These are phyloP conservation scores for Sarocladium strictum DNA, from an alignment of 2,329 filamentous ascomycete genomes.

Conservation along the genomic window DNA sequence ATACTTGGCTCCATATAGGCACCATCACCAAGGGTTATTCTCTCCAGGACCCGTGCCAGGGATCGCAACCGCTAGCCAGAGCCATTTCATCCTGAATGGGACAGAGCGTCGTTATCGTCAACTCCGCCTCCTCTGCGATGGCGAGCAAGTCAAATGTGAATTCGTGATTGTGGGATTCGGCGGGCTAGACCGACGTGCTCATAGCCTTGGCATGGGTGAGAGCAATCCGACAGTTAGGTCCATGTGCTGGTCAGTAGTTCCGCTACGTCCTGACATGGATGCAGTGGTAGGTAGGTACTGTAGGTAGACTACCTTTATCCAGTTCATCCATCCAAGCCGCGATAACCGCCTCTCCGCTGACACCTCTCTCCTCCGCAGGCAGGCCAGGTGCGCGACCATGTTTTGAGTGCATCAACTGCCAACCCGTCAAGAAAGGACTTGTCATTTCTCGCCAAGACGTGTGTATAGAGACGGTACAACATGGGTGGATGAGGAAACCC, in stretches of 20 bases:
- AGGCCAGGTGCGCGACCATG: too few species aligned
- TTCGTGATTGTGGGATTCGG: too few species aligned
- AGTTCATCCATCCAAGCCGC: background rate
- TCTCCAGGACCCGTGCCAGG: background rate
- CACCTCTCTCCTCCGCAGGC: too few species aligned
- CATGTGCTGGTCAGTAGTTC: background rate
- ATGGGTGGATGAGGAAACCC: background rate
- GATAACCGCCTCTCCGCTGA: slow-evolving; percentile 1
- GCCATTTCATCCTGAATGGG: background rate
- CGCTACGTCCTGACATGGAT: background rate
- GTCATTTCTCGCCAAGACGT: too few species aligned
- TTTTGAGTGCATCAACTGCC: too few species aligned
- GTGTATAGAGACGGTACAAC: too few species aligned
- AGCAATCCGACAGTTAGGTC: too few species aligned
- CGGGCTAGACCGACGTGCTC: too few species aligned
- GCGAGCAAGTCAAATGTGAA: background rate
- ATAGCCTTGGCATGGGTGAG: too few species aligned
- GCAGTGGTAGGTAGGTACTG: too few species aligned
- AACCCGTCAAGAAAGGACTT: too few species aligned
- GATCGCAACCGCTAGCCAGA: background rate
- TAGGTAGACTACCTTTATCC: too few species aligned
- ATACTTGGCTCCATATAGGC: background rate
- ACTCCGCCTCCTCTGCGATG: background rate
- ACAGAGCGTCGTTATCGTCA: background rate
- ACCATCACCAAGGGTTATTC: background rate